phyloP scores from a whole-genome alignment of 2,329 filamentous ascomycete species.

The Verticillium albo-atrum region DNA sequence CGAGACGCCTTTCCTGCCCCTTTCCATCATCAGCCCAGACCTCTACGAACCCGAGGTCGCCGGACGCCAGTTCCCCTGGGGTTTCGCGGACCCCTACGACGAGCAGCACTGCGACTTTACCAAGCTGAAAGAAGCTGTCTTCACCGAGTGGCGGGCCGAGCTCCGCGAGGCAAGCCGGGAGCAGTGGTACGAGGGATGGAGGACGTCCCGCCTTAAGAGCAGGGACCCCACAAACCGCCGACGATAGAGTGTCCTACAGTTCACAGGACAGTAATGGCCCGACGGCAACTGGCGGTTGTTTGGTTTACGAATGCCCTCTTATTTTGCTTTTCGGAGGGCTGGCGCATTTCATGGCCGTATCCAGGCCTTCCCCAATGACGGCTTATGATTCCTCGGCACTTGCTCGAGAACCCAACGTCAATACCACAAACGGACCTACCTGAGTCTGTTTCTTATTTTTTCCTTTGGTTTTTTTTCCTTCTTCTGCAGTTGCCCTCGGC shows the following conservation, averaged over 20 bases:
- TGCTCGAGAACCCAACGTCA: neutral
- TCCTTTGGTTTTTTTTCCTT: constrained; percentile 1
- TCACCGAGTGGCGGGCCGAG: constrained; percentile 88
- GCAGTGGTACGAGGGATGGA: constrained; percentile 94
- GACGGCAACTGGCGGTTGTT: neutral
- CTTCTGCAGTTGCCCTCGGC: neutral
- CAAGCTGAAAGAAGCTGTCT: constrained; percentile 85
- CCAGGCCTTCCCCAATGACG: neutral
- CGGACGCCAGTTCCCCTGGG: constrained; percentile 92
- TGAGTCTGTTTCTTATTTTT: constrained; percentile 2
- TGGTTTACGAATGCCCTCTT: constrained; percentile 8
- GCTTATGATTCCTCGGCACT: neutral
- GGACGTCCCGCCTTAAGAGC: constrained; percentile 64
- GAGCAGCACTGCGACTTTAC: constrained; percentile 90
- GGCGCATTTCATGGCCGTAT: neutral
- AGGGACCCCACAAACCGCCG: constrained; percentile 36
- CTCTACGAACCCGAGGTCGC: constrained; percentile 76
- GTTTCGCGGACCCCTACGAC: constrained; percentile 91
- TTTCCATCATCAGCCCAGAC: constrained; percentile 93
- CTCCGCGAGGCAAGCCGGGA: constrained; percentile 86
- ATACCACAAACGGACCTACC: neutral
- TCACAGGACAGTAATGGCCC: neutral
- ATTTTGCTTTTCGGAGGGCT: constrained; percentile 5
- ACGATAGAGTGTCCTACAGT: constrained; percentile 19
- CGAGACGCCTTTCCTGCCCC: constrained; percentile 69